phyloP scores from a whole-genome alignment of 371 early-diverging fungal genomes.

The Entomophthora muscae region DNA sequence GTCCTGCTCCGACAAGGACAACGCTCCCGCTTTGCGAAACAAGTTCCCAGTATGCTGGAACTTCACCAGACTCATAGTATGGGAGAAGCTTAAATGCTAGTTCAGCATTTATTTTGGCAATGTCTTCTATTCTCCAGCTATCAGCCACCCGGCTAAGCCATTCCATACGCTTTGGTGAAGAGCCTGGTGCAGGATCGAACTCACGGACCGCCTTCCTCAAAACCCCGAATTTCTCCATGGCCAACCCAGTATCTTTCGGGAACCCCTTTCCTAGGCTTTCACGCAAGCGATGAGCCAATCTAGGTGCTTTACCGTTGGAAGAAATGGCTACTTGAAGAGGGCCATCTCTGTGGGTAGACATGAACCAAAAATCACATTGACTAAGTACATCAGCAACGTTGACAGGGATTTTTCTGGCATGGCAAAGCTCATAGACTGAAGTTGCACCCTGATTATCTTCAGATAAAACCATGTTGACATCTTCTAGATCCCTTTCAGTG shows the following conservation, averaged over 20 bases:
- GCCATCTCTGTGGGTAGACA: slow-evolving; percentile 67
- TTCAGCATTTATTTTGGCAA: slow-evolving; percentile 25
- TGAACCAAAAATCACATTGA: slow-evolving; percentile 83
- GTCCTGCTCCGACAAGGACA: slow-evolving; percentile 70
- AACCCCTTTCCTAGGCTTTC: slow-evolving; percentile 38
- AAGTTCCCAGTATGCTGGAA: slow-evolving; percentile 18
- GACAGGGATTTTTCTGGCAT: slow-evolving; percentile 55
- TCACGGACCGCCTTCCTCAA: slow-evolving; percentile 45
- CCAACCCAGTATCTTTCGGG: slow-evolving; percentile 41
- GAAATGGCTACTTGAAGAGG: slow-evolving; percentile 76
- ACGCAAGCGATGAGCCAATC: slow-evolving; percentile 63
- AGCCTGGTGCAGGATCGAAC: slow-evolving; percentile 42
- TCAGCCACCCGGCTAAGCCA: slow-evolving; percentile 32
- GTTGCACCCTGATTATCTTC: slow-evolving; percentile 20
- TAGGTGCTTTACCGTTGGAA: slow-evolving; percentile 78
- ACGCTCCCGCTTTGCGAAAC: slow-evolving; percentile 19
- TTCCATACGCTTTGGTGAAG: slow-evolving; percentile 51
- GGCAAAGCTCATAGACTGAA: slow-evolving; percentile 18
- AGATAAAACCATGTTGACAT: slow-evolving; percentile 54
- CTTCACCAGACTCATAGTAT: slow-evolving; percentile 33
- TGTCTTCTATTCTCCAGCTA: slow-evolving; percentile 30
- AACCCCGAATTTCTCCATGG: slow-evolving; percentile 48
- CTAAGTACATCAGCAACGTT: slow-evolving; percentile 84
- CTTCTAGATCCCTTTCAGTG: slow-evolving; percentile 27
- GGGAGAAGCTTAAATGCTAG: slow-evolving; percentile 31